Percentiles rank a stretch among this genome's conserved stretches.
Conservation (phyloP, 2,329 filamentous ascomycete species). For the Cadophora sp. region DNA sequence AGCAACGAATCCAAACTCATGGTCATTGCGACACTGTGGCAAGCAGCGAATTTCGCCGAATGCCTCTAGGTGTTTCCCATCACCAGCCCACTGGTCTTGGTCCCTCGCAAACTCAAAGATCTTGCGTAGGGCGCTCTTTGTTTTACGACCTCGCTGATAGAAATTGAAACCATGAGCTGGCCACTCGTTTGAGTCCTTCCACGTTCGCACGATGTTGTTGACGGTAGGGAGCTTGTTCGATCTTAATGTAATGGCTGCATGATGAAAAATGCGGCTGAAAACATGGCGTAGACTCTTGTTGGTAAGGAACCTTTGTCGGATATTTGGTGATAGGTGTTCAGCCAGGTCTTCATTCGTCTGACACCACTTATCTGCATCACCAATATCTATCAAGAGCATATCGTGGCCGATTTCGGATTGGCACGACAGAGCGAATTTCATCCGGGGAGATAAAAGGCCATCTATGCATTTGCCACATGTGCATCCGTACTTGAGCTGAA, state of each 20-base stretch:
- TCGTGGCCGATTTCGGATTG: conserved; percentile 42
- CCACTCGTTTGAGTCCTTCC: conserved; percentile 29
- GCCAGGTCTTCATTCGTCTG: conserved; percentile 31
- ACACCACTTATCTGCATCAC: conserved; percentile 35
- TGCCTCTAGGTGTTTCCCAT: conserved; percentile 37
- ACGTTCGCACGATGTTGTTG: conserved; percentile 23
- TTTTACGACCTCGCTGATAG: conserved; percentile 43
- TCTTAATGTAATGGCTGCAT: conserved; percentile 40
- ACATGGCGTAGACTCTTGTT: conserved; percentile 47
- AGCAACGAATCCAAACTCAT: conserved; percentile 47
- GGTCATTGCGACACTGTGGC: conserved; percentile 47
- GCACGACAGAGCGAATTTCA: conserved; percentile 43
- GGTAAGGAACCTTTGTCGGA: conserved; percentile 43
- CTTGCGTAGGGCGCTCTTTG: conserved; percentile 40
- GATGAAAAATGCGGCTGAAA: conserved; percentile 46
- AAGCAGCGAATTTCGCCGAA: conserved; percentile 36
- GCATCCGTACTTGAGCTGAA: conserved; percentile 47
- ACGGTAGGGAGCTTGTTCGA: conserved; percentile 22
- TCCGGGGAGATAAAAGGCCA: conserved; percentile 50
- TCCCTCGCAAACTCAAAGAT: conserved; percentile 43
- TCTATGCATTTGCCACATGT: conserved; percentile 48
- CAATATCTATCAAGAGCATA: conserved; percentile 33
- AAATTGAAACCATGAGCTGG: conserved; percentile 46
- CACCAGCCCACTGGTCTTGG: conserved; percentile 42
- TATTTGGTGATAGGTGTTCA: conserved; percentile 36